phyloP scores from a whole-genome alignment of 805 yeast genomes.

The Blastobotrys robertii region DNA sequence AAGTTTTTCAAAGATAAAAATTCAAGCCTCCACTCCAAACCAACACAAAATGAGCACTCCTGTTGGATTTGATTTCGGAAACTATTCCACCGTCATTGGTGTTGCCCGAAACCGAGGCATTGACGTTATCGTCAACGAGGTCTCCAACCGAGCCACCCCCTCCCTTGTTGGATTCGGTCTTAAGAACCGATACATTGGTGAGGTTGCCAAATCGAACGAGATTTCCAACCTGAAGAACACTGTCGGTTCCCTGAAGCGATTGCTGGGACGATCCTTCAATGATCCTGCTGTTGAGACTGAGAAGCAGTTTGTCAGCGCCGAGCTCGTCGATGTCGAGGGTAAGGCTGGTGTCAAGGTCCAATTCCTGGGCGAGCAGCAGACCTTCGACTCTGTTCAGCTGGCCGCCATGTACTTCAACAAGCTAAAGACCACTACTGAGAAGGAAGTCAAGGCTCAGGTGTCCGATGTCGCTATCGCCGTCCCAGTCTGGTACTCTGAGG shows the following conservation, averaged over 20 bases:
- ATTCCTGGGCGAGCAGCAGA: constrained; percentile 66
- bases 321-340: constrained; percentile 61
- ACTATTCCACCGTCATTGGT: constrained; percentile 81
- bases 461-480: constrained; percentile 89
- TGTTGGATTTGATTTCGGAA: constrained; percentile 97
- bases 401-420: constrained; percentile 93
- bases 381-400: constrained; percentile 81
- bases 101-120: constrained; percentile 97
- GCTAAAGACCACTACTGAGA: constrained; percentile 66
- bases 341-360: constrained; percentile 73
- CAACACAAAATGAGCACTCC: constrained; percentile 65
- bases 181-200: constrained; percentile 89
- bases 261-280: constrained; percentile 63
- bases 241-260: constrained; percentile 87
- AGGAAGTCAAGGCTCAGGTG: constrained; percentile 74
- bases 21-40: neutral
- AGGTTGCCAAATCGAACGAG: constrained; percentile 91
- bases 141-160: constrained; percentile 95
- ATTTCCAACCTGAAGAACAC: constrained; percentile 95
- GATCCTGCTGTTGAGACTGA: constrained; percentile 76
- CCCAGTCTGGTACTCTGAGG: constrained; percentile 95
- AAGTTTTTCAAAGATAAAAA: constrained; percentile 4
- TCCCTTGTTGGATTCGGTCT: constrained; percentile 82
- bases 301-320: constrained; percentile 61
- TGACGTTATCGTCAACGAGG: constrained; percentile 96